Conservation (phyloP, 768 basidiomycete genomes). For the Coprinellus micaceus region DNA sequence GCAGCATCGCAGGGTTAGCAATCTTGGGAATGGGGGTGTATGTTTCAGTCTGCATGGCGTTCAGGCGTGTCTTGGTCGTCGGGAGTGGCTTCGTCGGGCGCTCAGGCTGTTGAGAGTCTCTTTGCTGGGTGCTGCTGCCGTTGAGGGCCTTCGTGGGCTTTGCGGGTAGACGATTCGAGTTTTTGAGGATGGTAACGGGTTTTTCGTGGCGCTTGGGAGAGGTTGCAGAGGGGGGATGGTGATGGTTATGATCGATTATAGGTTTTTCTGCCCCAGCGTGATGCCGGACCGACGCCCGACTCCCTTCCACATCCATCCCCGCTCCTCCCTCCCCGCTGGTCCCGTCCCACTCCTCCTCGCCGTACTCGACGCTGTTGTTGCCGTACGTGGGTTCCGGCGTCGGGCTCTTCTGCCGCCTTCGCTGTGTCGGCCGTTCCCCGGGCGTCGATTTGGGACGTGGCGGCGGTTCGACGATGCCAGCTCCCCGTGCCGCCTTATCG, state of each 20-base stretch:
- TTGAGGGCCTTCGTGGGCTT: conserved; percentile 16
- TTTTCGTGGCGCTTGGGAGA: conserved; percentile 1
- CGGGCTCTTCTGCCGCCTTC: conserved; percentile 45
- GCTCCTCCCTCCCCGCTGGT: conserved; percentile 10
- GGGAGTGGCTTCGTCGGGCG: conserved; percentile 67
- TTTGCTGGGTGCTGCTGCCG: conserved; percentile 13
- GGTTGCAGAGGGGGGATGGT: conserved; percentile 9
- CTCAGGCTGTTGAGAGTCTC: conserved; percentile 7
- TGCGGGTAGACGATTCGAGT: conserved; percentile 9
- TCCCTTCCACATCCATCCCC: conserved; percentile 20
- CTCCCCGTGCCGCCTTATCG: background rate
- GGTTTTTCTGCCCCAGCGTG: conserved; percentile 3
- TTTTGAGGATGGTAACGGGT: conserved; percentile 24
- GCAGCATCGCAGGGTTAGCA: conserved; percentile 77
- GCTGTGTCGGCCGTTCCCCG: conserved; percentile 52
- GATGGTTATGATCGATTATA: conserved; percentile 15
- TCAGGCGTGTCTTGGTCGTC: conserved; percentile 51
- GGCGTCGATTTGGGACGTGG: conserved; percentile 76
- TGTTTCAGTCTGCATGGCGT: conserved; percentile 29
- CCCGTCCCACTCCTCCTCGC: conserved; percentile 21
- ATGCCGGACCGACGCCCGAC: conserved; percentile 9
- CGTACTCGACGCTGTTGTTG: conserved; percentile 19
- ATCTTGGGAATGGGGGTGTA: conserved; percentile 45
- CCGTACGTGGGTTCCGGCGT: conserved; percentile 32
- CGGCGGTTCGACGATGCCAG: conserved; percentile 48